Base-by-base conservation (phyloP, 139 green algal species). In the Chlamydomonas sp. region DNA sequence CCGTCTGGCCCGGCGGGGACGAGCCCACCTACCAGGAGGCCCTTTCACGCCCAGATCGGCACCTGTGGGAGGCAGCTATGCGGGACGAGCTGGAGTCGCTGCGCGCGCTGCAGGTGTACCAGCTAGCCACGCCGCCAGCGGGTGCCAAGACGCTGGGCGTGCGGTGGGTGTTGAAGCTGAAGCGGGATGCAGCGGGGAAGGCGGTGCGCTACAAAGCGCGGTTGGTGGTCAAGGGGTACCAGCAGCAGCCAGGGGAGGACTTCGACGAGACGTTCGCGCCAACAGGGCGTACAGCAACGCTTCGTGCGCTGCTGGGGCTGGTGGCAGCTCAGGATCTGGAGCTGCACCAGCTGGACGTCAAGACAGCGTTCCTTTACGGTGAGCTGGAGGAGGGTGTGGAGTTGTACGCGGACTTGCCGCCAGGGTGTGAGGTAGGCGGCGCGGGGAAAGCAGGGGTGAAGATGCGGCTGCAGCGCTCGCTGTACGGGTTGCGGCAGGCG, bases 281-380 rank as follows among this genome's bases (percentile, higher is more conserved):
- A 17, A 78, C 73, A 2, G 49, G 31, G 5, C 31, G 73, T 2
- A 1, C 4, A 2, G 73, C 73, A 4, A 63, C 73, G 4, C 4
- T 93, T 7, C 67, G 90, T 57, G 3, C 78, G 15, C 77, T 94
- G 61, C 62, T 93, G 31, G 59, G 90, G 1, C 31, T 86, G 7
- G 83, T 66, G 16, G 89, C 91, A 20, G 83, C 78, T 1, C 1
- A 91, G 9, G 88, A 92, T 68, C 63, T 94, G 62, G 90, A 94
- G 68, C 31, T 94, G 2, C 77, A 91, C 14, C 89, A 94, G 16
- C 58, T 95, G 1, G 91, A 95, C 79, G 89, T 94, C n/a, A 92
- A 92, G 68, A 95, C 93, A 4, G 93, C 93, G 1, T 95, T 94
- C 83, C 83, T 95, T 4, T 89, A 96, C n/a, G 88, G 92, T 8